Base-by-base conservation (phyloP, 2,329 filamentous ascomycete species). In the Fusarium clavum region DNA sequence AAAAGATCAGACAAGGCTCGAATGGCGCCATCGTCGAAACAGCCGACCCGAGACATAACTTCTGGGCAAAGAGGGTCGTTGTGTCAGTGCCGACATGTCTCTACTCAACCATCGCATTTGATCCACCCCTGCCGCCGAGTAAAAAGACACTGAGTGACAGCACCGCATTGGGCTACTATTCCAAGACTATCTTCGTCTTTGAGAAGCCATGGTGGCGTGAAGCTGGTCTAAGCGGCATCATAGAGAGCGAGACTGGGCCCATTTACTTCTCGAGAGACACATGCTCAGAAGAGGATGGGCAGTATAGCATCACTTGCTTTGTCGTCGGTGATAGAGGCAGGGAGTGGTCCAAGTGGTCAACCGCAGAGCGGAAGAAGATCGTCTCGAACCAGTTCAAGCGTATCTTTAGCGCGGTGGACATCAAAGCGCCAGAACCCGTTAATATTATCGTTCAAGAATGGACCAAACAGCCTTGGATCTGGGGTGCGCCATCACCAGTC, bases 171-270 rank as follows among this genome's bases (percentile, higher is more conserved):
- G 81, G 81, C 3, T 72, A 77, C 53, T 81, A 80, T 51, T 77
- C 76, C 44, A 83, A 83, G 61, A 65, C 73, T 3, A 76, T 82
- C 8, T 61, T 84, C 12, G 77, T 82, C 30, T 87, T 83, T 74
- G 59, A 74, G 1, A 72, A 73, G 7, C 82, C 84, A 0, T 87
- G 82, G 73, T 88, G 86, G 86, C 73, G 78, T 2, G 71, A 78
- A 0, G 60, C 75, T 2, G 79, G 80, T 0, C 76, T 83, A 18
- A 82, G 79, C 44, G 85, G 84, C 8, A 76, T 83, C 22, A 76
- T 80, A 5, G 79, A 80, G 53, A 82, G 80, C 0, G 79, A 49
- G 16, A 57, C 64, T 4, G 76, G 76, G 1, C 77, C 77, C 12
- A 61, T 78, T 34, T 63, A 61, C 64, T 77, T 78, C 47, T 73